Percentiles rank a stretch among this genome's conserved stretches.
Conservation (phyloP, 2,329 filamentous ascomycete genomes). For the Aspergillus floridensis region DNA sequence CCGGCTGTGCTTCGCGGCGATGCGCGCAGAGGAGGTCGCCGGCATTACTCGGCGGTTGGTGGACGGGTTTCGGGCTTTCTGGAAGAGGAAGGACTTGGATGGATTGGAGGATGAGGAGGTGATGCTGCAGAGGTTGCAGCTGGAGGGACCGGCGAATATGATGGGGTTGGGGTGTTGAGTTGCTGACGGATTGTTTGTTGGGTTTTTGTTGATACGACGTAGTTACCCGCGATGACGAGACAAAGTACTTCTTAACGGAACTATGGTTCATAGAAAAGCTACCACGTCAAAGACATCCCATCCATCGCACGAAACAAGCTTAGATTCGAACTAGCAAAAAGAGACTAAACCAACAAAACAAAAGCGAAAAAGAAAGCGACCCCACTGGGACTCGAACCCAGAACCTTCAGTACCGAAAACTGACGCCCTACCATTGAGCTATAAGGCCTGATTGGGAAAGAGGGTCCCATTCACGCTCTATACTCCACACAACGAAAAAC, state of each 20-base stretch:
- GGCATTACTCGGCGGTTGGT: constrained; percentile 63
- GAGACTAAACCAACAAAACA: background rate
- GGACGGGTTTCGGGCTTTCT: constrained; percentile 70
- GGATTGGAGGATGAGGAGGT: constrained; percentile 26
- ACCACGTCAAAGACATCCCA: too few species aligned
- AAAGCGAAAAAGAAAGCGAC: constrained; percentile 7
- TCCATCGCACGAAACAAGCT: too few species aligned
- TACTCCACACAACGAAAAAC: too few species aligned
- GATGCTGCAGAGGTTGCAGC: constrained; percentile 8
- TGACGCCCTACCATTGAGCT: constrained; percentile 10
- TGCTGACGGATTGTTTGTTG: too few species aligned
- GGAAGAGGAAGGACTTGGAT: constrained; percentile 63
- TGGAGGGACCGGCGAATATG: constrained; percentile 11
- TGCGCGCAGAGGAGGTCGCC: constrained; percentile 67
- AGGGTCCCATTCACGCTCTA: background rate
- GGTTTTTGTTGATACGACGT: background rate
- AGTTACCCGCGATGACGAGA: too few species aligned
- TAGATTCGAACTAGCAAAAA: too few species aligned
- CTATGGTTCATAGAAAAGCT: too few species aligned
- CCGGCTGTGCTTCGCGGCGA: constrained; percentile 81
- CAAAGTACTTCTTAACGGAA: too few species aligned
- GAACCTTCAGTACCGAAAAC: constrained; percentile 10
- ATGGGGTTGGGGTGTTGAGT: constrained; percentile 19
- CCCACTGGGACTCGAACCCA: constrained; percentile 10
- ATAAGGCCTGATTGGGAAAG: constrained; percentile 1